Conservation (phyloP, 352 stramenopile species). For the Pythium utonaiense region DNA sequence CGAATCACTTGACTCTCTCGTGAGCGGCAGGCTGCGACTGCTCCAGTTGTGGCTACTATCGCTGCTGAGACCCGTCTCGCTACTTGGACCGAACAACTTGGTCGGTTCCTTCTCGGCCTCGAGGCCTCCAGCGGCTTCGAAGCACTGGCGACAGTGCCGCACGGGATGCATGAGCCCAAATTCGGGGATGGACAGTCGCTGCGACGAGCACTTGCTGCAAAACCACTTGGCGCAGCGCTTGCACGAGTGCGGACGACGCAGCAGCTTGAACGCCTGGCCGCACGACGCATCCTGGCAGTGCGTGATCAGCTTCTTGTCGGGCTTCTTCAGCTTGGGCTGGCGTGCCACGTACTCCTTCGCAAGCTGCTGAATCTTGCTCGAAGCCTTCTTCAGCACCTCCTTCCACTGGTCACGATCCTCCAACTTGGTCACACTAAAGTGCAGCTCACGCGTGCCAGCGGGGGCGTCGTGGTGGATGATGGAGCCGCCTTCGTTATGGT, state of each 20-base stretch:
- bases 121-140: conserved; percentile 59
- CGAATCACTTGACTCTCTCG: background rate
- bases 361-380: conserved; percentile 61
- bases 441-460: conserved; percentile 60
- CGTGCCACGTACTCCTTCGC: conserved; percentile 60
- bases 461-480: conserved; percentile 37
- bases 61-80: background rate
- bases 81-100: conserved; percentile 51
- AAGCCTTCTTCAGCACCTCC: conserved; percentile 56
- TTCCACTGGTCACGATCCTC: conserved; percentile 84
- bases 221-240: conserved; percentile 86
- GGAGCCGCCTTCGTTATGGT: conserved; percentile 39
- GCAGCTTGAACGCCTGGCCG: conserved; percentile 76
- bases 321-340: conserved; percentile 73
- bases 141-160: conserved; percentile 76
- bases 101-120: conserved; percentile 63
- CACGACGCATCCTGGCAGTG: conserved; percentile 73
- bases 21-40: background rate
- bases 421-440: conserved; percentile 84
- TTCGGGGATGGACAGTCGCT: conserved; percentile 79
- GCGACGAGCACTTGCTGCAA: conserved; percentile 76
- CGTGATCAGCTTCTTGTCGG: conserved; percentile 78
- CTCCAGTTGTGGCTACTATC: background rate
- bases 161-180: conserved; percentile 73
- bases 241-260: conserved; percentile 76